Conservation (phyloP, 1,284 basidiomycete genomes). For the Pisolithus thermaeus region DNA sequence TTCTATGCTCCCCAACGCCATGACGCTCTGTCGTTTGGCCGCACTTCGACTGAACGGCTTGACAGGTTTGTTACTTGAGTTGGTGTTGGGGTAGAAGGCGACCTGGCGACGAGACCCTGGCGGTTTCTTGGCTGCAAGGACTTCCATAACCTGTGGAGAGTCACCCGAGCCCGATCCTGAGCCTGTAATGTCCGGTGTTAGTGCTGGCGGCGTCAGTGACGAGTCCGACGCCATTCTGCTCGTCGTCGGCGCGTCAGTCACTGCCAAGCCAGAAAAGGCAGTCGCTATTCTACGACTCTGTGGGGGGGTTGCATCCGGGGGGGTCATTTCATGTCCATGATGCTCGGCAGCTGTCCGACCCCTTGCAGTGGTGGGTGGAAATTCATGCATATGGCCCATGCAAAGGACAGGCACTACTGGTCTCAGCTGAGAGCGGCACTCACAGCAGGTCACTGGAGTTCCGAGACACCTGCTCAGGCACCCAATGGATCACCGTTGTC, state of each 20-base stretch:
- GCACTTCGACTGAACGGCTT: conserved; percentile 84
- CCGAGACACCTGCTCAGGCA: conserved; percentile 53
- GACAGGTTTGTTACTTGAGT: conserved; percentile 60
- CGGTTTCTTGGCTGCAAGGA: conserved; percentile 5
- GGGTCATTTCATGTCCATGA: not conserved
- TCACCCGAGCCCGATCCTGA: conserved; percentile 12
- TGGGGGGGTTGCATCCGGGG: not conserved
- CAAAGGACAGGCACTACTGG: conserved; percentile 72
- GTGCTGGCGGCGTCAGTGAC: conserved; percentile 37
- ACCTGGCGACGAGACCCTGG: conserved; percentile 46
- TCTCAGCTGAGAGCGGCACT: conserved; percentile 60
- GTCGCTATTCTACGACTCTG: no score
- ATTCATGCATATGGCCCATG: conserved; percentile 30
- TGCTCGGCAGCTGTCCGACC: no score
- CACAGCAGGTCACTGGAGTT: conserved; percentile 64
- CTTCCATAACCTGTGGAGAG: conserved; percentile 9
- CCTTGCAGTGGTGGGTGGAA: not conserved
- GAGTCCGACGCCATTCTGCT: conserved; percentile 34
- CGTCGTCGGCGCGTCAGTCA: not conserved
- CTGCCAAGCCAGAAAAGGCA: not conserved
- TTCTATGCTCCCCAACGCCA: conserved; percentile 82
- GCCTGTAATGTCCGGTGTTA: conserved; percentile 49
- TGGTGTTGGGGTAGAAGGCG: conserved; percentile 71
- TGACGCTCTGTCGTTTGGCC: conserved; percentile 80
- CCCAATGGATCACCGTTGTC: conserved; percentile 53